Base-by-base conservation (phyloP, 2,329 filamentous ascomycete species). In the Myriangium duriaei region DNA sequence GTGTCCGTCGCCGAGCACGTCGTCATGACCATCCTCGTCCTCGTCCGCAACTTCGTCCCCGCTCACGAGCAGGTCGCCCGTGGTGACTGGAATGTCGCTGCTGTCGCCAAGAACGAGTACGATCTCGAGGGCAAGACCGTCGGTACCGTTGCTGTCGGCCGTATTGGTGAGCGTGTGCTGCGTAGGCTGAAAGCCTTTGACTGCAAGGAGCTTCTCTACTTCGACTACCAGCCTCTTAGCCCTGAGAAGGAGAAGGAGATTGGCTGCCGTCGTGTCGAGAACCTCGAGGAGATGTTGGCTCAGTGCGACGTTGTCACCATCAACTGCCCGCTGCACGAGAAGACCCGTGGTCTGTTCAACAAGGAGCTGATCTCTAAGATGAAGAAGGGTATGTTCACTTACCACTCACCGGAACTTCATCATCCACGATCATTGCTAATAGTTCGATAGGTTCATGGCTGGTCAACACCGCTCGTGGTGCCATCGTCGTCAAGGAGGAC, bases 171-270 rank as follows among this genome's bases (percentile, higher is more conserved):
- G 78, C 87, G 91, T 67, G 91, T 98, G 42, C 77, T 98, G 52
- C 82, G 88, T 63, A 79, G 91, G 50, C 80, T 98, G 55, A 93
- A 92, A 78, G 71, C 87, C 50, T 98, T 98, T 59, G 88, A 94
- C 72, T 98, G 91, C 84, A 94, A 94, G 79, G 88, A 96, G 74
- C 76, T 98, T 35, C 76, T 96, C 47, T 98, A 98, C 82, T 96
- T 83, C 62, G 91, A 98, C 71, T 98, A 98, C 81, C 91, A 98
- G 74, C 86, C 88, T 37, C 73, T 98, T 48, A 72, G 67, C 44
- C 57, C 84, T 44, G 86, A 94, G 70, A 71, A 77, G 54, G 87
- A 96, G 76, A 77, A 81, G 65, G 88, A 95, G 72, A 96, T 96
- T 65, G 88, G 88, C 62, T 87, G 80, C 75, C 76, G 85, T 55